phyloP scores from a whole-genome alignment of 192 early-diverging fungal genomes.

The Obelidium mucronatum region DNA sequence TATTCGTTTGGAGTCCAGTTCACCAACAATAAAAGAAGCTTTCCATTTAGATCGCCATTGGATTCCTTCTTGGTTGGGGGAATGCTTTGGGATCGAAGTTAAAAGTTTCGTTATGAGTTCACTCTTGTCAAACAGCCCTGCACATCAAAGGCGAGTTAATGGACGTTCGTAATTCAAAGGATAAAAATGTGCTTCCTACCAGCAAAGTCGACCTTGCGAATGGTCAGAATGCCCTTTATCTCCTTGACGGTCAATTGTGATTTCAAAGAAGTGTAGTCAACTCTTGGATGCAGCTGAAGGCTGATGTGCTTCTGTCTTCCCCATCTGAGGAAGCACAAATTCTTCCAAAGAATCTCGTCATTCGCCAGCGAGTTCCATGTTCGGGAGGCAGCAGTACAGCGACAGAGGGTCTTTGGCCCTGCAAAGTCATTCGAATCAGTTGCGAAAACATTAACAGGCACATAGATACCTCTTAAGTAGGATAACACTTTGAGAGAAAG shows the following conservation, averaged over 20 bases:
- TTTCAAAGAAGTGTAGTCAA: conserved; percentile 37
- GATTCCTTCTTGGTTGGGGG: conserved; percentile 22
- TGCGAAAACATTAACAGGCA: no score
- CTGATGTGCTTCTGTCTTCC: conserved; percentile 29
- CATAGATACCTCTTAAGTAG: neutral
- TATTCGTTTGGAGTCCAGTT: conserved; percentile 45
- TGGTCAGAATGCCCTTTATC: conserved; percentile 37
- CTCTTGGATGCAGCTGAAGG: conserved; percentile 39
- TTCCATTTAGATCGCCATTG: conserved; percentile 42
- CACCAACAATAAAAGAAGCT: conserved; percentile 47
- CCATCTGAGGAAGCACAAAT: conserved; percentile 37
- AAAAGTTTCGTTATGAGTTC: conserved; percentile 20
- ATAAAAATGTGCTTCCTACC: no score
- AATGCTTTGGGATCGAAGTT: conserved; percentile 17
- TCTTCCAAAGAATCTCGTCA: conserved; percentile 30
- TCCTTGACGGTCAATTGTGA: conserved; percentile 35
- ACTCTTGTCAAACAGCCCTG: conserved; percentile 30
- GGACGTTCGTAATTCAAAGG: neutral
- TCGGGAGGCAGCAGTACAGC: conserved; percentile 15
- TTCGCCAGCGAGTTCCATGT: conserved; percentile 29
- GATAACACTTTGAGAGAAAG: conserved; percentile 11
- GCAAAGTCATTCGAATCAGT: neutral
- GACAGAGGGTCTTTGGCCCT: conserved; percentile 31
- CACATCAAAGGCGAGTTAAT: no score
- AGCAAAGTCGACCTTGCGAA: conserved; percentile 36